These are phyloP conservation scores for Penicillium sclerotiorum DNA, from an alignment of 2,329 filamentous ascomycete genomes.

Conservation along the genomic window DNA sequence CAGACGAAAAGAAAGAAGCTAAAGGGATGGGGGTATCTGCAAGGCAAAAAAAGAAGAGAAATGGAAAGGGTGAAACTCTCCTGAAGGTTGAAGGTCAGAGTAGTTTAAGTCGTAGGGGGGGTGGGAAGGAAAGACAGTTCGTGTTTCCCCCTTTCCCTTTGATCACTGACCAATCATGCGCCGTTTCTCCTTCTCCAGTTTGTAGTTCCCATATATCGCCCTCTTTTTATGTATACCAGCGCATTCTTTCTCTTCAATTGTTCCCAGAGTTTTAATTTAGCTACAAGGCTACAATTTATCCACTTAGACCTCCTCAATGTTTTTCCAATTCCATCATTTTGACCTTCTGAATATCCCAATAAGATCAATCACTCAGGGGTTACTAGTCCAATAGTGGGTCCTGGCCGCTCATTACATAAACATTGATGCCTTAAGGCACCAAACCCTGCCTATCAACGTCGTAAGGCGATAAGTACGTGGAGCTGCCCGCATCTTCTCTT, in stretches of 20 bases:
- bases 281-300: too few relatives aligned
- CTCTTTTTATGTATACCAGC: background rate
- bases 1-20: slow-evolving; percentile 17
- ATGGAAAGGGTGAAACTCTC: slow-evolving; percentile 30
- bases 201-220: background rate
- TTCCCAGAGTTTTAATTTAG: too few relatives aligned
- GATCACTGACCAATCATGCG: slow-evolving; percentile 29
- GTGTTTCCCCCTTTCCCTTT: slow-evolving; percentile 34
- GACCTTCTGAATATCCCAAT: background rate
- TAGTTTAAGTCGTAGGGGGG: slow-evolving; percentile 20
- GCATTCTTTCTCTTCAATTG: too few relatives aligned
- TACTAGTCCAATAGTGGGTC: slow-evolving; percentile 27
- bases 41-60: slow-evolving; percentile 23
- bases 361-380: slow-evolving; percentile 27
- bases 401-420: slow-evolving; percentile 27
- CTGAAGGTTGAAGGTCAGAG: slow-evolving; percentile 27
- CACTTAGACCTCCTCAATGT: too few relatives aligned
- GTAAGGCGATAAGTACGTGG: background rate
- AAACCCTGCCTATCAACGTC: background rate
- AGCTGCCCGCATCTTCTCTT: slow-evolving; percentile 29
- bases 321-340: too few relatives aligned
- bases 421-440: slow-evolving; percentile 12
- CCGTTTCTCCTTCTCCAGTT: slow-evolving; percentile 5
- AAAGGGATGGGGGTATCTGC: slow-evolving; percentile 18
- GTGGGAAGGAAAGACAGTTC: slow-evolving; percentile 29